phyloP scores from a whole-genome alignment of 352 stramenopile species.

The Pythium guiyangense region DNA sequence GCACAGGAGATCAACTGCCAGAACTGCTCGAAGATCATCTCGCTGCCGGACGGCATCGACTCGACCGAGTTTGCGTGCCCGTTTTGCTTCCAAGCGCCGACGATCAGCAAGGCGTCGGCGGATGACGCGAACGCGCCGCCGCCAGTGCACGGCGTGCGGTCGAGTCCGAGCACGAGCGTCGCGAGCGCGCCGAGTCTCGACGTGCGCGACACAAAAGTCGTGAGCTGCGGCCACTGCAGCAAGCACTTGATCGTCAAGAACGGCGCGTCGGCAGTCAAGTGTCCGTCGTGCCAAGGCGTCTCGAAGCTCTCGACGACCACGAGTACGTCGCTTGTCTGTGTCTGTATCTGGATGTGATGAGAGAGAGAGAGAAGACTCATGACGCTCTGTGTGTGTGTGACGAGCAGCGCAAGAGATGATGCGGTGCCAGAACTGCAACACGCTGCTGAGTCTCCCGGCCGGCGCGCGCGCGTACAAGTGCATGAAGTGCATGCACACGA shows the following conservation, averaged over 20 bases:
- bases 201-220: constrained; percentile 76
- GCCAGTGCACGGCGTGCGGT: no score
- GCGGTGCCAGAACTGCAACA: constrained; percentile 86
- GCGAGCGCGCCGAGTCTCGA: constrained; percentile 17
- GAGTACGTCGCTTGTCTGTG: constrained; percentile 46
- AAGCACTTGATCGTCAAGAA: constrained; percentile 85
- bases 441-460: constrained; percentile 70
- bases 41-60: constrained; percentile 37
- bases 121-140: no score
- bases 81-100: constrained; percentile 55
- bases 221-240: constrained; percentile 80
- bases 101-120: constrained; percentile 37
- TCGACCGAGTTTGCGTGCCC: constrained; percentile 58
- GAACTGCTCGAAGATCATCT: constrained; percentile 51
- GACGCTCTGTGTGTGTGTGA: constrained; percentile 11
- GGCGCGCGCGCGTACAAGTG: constrained; percentile 87
- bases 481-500: constrained; percentile 86
- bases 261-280: constrained; percentile 73
- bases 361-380: not conserved
- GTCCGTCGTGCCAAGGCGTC: constrained; percentile 69
- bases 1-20: constrained; percentile 38
- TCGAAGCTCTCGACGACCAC: constrained; percentile 81
- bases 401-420: constrained; percentile 78
- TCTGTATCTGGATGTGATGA: not conserved
- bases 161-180: not conserved